Evolutionary conservation across 2,329 filamentous ascomycete genomes (phyloP).

Genomic region (Xylaria sp.): DNA sequence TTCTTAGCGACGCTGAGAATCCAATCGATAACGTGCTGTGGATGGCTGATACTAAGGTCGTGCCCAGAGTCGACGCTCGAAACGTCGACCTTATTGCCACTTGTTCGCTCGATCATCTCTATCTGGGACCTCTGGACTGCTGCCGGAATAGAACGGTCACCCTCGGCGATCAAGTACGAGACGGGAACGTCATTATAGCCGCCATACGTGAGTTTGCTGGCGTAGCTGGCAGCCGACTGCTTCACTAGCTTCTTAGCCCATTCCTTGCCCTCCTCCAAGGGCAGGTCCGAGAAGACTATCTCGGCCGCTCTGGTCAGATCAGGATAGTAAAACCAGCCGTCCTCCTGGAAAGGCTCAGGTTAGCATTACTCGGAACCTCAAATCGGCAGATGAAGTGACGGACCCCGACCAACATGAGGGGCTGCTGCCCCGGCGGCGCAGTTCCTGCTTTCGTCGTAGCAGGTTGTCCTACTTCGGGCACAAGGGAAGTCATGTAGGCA

Average conservation of each 20-base stretch:
- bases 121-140: slow-evolving; percentile 49
- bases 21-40: slow-evolving; percentile 43
- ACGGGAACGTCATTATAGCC: slow-evolving; percentile 54
- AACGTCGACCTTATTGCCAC: slow-evolving; percentile 53
- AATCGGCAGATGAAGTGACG: not conserved
- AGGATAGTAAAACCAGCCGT: slow-evolving; percentile 46
- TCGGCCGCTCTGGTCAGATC: slow-evolving; percentile 33
- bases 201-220: slow-evolving; percentile 49
- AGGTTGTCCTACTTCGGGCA: slow-evolving; percentile 41
- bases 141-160: slow-evolving; percentile 49
- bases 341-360: slow-evolving; percentile 31
- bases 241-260: slow-evolving; percentile 31
- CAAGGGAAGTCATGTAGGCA: slow-evolving; percentile 47
- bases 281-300: slow-evolving; percentile 44
- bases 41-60: slow-evolving; percentile 44
- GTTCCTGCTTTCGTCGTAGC: not conserved
- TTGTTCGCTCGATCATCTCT: slow-evolving; percentile 51
- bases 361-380: not conserved
- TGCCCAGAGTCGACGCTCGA: slow-evolving; percentile 50
- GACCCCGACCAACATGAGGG: slow-evolving; percentile 17
- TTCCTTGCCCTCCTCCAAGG: slow-evolving; percentile 41
- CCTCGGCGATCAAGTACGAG: slow-evolving; percentile 52
- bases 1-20: slow-evolving; percentile 27
- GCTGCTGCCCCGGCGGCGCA: slow-evolving; percentile 8
- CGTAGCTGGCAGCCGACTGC: slow-evolving; percentile 51